Conservation (phyloP, 805 yeast species). For the Brettanomyces sp. region DNA sequence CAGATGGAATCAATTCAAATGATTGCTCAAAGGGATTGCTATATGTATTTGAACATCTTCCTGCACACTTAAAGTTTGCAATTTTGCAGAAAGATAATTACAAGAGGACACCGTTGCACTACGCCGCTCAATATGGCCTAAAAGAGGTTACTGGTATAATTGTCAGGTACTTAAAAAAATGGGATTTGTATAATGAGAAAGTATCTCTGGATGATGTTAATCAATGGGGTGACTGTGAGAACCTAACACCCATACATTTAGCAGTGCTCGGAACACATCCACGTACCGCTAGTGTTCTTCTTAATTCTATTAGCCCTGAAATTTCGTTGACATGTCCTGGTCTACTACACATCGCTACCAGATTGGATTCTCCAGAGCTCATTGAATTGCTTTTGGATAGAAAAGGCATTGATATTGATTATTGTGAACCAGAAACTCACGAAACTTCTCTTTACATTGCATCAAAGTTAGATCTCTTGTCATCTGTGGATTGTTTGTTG, state of each 20-base stretch:
- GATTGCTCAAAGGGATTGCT: slow-evolving; percentile 50
- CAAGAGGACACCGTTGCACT: slow-evolving; percentile 79
- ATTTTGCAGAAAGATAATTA: slow-evolving; percentile 66
- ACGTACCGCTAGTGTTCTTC: slow-evolving; percentile 51
- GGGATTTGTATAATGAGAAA: slow-evolving; percentile 46
- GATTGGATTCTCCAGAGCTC: slow-evolving; percentile 52
- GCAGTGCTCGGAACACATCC: slow-evolving; percentile 82
- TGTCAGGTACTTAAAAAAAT: slow-evolving; percentile 43
- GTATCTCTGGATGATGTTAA: slow-evolving; percentile 46
- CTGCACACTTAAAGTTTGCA: slow-evolving; percentile 41
- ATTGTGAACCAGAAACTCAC: slow-evolving; percentile 43
- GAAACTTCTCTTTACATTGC: slow-evolving; percentile 86
- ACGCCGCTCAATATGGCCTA: slow-evolving; percentile 81
- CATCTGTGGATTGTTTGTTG: slow-evolving; percentile 47
- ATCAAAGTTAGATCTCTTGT: slow-evolving; percentile 47
- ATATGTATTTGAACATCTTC: slow-evolving; percentile 49
- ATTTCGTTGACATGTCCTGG: slow-evolving; percentile 40
- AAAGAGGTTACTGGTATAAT: slow-evolving; percentile 51
- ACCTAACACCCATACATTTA: slow-evolving; percentile 71
- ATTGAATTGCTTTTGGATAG: slow-evolving; percentile 42
- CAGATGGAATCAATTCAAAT: slow-evolving; percentile 53
- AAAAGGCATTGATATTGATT: slow-evolving; percentile 53
- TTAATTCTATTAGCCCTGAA: slow-evolving; percentile 33
- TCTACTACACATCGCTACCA: slow-evolving; percentile 56
- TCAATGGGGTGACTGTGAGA: slow-evolving; percentile 72